These are phyloP conservation scores for Boletus patriciae DNA, from an alignment of 768 basidiomycete genomes.

Conservation along the genomic window DNA sequence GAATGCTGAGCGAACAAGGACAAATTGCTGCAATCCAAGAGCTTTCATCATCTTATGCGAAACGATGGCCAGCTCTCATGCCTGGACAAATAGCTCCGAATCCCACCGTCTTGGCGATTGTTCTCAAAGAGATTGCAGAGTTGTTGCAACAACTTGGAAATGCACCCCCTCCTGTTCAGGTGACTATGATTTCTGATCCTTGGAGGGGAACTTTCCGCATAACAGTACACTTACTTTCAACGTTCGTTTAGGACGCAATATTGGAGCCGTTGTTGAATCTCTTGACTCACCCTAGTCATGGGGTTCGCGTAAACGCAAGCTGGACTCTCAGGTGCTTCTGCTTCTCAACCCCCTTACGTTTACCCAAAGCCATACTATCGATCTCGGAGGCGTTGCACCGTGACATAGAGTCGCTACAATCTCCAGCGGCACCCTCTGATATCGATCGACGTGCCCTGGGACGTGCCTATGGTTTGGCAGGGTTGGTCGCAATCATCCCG, in stretches of 20 bases:
- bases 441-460: conserved; percentile 73
- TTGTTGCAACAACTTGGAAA: conserved; percentile 88
- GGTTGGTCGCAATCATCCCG: conserved; percentile 82
- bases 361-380: conserved; percentile 74
- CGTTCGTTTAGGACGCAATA: conserved; percentile 65
- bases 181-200: conserved; percentile 25
- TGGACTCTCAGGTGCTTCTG: conserved; percentile 92
- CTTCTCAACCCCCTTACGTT: conserved; percentile 79
- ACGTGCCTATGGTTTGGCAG: conserved; percentile 87
- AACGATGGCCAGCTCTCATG: conserved; percentile 92
- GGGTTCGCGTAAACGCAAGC: conserved; percentile 81
- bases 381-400: conserved; percentile 82
- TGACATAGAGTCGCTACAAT: conserved; percentile 71
- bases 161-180: conserved; percentile 86
- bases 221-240: background rate
- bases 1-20: conserved; percentile 90
- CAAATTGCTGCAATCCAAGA: conserved; percentile 92
- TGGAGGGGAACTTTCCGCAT: background rate
- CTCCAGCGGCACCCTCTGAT: conserved; percentile 71
- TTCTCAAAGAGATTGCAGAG: conserved; percentile 80
- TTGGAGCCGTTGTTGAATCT: conserved; percentile 83
- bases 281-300: conserved; percentile 82
- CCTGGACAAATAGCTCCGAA: conserved; percentile 75
- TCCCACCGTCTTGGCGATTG: conserved; percentile 67
- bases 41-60: conserved; percentile 75